Evolutionary conservation across 2,329 filamentous ascomycete species (phyloP).

Genomic region (Verticillium albo-atrum): DNA sequence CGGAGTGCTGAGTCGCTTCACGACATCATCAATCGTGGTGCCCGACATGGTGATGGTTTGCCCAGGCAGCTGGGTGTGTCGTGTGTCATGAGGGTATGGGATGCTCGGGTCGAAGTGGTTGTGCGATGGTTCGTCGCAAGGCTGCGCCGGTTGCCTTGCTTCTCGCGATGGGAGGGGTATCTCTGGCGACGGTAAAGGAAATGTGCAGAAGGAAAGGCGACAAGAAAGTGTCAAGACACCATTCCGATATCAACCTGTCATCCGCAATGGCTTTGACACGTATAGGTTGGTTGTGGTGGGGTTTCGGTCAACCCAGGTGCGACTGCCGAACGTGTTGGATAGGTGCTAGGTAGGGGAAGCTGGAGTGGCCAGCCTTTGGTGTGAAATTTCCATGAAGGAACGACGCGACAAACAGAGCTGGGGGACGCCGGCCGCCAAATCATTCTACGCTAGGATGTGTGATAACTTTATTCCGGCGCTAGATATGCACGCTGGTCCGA

Average conservation of each 20-base stretch:
- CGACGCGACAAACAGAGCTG: conserved; percentile 24
- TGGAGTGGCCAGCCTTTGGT: neutral
- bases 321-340: neutral
- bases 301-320: neutral
- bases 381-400: conserved; percentile 32
- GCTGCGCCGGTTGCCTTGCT: neutral
- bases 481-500: neutral
- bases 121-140: neutral
- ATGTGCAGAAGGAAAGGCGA: neutral
- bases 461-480: conserved; percentile 28
- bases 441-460: conserved; percentile 33
- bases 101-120: neutral
- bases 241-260: neutral
- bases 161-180: conserved; percentile 6
- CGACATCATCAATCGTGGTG: conserved; percentile 58
- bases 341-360: neutral
- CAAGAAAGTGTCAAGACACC: neutral
- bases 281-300: neutral
- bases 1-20: conserved; percentile 52
- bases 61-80: neutral
- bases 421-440: conserved; percentile 34
- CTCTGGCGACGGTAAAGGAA: conserved; percentile 3
- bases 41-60: conserved; percentile 45
- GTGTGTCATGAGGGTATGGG: neutral
- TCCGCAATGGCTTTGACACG: neutral